These are phyloP conservation scores for Mycena polygramma DNA, from an alignment of 768 basidiomycete genomes.

Conservation along the genomic window DNA sequence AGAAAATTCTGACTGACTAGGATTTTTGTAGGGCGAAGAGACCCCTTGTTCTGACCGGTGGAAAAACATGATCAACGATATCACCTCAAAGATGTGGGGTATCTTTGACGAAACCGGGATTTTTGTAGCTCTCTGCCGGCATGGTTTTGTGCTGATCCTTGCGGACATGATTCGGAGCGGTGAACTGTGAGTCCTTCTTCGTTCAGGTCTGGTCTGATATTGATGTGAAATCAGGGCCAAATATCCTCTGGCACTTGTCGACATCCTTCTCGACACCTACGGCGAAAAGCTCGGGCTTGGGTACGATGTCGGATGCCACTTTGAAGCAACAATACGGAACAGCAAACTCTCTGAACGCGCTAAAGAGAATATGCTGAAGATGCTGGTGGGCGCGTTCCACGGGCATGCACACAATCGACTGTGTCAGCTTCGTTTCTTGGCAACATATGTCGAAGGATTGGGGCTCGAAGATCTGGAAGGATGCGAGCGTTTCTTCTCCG, in stretches of 20 bases:
- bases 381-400: not conserved
- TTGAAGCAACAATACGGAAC: conserved; percentile 22
- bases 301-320: conserved; percentile 44
- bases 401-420: conserved; percentile 31
- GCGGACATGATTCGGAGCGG: not conserved
- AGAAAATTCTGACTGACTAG: not conserved
- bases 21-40: conserved; percentile 13
- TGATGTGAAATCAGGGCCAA: conserved; percentile 13
- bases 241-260: not conserved
- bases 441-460: not conserved
- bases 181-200: not conserved
- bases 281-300: conserved; percentile 28
- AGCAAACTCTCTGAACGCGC: conserved; percentile 6
- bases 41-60: conserved; percentile 36
- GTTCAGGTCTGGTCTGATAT: too few relatives aligned
- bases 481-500: too few relatives aligned
- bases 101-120: too few relatives aligned
- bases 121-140: too few relatives aligned
- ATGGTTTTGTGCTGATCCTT: conserved; percentile 14
- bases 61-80: conserved; percentile 10
- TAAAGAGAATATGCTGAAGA: not conserved
- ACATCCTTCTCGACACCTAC: conserved; percentile 40
- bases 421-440: conserved; percentile 21
- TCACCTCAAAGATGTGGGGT: too few relatives aligned
- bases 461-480: too few relatives aligned